These are phyloP conservation scores for Trametes punicea DNA, from an alignment of 768 basidiomycete species.

Conservation along the genomic window DNA sequence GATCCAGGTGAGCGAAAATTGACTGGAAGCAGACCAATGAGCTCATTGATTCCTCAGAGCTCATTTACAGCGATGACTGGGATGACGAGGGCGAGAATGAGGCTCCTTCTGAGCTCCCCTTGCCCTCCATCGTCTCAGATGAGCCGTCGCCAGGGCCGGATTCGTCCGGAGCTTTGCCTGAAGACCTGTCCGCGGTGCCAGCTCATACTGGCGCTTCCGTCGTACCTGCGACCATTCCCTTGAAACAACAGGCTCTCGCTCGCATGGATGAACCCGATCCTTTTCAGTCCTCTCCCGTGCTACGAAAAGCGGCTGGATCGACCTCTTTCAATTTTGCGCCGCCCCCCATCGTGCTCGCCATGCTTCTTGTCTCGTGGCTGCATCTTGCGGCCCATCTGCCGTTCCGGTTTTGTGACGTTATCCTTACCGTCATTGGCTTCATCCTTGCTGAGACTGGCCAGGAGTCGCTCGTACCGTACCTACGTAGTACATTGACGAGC, in stretches of 20 bases:
- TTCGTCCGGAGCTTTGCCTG: background rate
- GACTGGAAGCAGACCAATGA: background rate
- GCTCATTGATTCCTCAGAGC: background rate
- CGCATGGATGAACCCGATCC: background rate
- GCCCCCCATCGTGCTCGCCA: background rate
- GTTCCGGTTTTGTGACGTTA: background rate
- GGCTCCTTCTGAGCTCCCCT: background rate
- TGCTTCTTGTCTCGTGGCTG: background rate
- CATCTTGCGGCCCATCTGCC: constrained; percentile 6
- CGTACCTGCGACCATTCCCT: background rate
- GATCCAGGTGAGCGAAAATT: background rate
- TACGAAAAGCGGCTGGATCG: background rate
- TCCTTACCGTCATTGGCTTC: background rate
- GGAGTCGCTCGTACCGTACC: background rate
- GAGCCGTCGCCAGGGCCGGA: background rate
- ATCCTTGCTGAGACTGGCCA: background rate
- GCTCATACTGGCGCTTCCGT: background rate
- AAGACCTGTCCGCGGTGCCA: background rate
- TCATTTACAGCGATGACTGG: background rate
- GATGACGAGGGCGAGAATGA: background rate
- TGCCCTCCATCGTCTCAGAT: background rate
- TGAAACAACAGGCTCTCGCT: background rate
- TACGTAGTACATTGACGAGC: background rate
- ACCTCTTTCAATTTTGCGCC: background rate
- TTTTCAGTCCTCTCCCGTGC: background rate